Evolutionary conservation across 495 filamentous ascomycete species (phyloP).

Genomic region (Xylaria nigripes): DNA sequence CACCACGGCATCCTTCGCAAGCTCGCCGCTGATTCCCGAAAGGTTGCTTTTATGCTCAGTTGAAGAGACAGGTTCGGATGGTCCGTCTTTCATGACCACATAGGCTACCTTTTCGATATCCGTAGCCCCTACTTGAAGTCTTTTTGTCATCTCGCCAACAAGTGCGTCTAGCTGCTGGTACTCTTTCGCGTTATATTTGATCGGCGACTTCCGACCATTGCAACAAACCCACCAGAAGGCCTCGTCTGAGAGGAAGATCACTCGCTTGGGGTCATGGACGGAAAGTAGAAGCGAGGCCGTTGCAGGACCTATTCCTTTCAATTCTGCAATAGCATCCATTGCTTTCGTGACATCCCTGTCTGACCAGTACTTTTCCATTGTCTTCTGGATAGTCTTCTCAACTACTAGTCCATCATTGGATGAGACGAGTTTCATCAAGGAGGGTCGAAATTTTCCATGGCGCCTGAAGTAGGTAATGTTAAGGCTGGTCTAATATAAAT

Average conservation of each 20-base stretch:
- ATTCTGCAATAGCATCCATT: slow-evolving; percentile 39
- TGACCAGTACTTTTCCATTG: slow-evolving; percentile 40
- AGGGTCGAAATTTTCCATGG: slow-evolving; percentile 65
- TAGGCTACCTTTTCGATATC: slow-evolving; percentile 65
- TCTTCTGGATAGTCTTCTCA: slow-evolving; percentile 38
- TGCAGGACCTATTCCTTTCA: slow-evolving; percentile 61
- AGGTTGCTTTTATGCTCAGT: background rate
- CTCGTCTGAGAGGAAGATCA: slow-evolving; percentile 74
- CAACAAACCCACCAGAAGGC: slow-evolving; percentile 57
- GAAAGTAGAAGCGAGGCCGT: slow-evolving; percentile 66
- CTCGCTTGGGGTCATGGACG: slow-evolving; percentile 44
- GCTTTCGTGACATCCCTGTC: slow-evolving; percentile 40
- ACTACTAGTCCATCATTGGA: slow-evolving; percentile 45
- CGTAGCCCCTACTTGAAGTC: slow-evolving; percentile 46
- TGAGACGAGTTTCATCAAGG: slow-evolving; percentile 55
- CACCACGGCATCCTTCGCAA: background rate
- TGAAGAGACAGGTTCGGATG: background rate
- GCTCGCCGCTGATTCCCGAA: slow-evolving; percentile 1
- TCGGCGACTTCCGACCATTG: slow-evolving; percentile 34
- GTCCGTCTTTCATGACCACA: slow-evolving; percentile 42
- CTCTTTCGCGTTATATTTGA: slow-evolving; percentile 60
- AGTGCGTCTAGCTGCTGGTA: slow-evolving; percentile 47
- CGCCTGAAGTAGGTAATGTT: slow-evolving; percentile 28
- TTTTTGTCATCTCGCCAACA: slow-evolving; percentile 35
- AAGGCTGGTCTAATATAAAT: background rate